Base-by-base conservation (phyloP, 2,329 filamentous ascomycete species). In the Aspergillus tubingensis region DNA sequence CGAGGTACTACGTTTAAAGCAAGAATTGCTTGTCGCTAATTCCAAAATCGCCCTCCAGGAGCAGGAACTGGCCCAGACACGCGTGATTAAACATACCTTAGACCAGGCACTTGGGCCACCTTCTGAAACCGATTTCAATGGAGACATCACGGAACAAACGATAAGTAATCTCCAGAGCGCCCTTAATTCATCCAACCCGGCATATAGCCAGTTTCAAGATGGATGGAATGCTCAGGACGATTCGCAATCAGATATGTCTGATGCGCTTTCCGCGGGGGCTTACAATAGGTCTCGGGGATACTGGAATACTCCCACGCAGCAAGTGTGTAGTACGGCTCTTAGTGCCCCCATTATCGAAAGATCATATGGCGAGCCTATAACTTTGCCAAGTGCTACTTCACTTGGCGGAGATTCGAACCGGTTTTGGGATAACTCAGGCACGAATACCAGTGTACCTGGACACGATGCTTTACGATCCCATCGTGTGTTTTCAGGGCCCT, bases 11-110 rank as follows among this genome's bases (percentile, higher is more conserved):
- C 82, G 81, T 63, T 76, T 88, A 60, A 84, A 83, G 71, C 79
- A 82, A 66, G 83, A 88, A 68, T 77, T 88, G 19, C 77, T 82
- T 59, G 80, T 79, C 58, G 84, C 85, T 30, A 84, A 82, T 63
- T 82, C 83, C 59, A 82, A 83, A 65, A 83, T 88, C 69, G 82
- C 82, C 58, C 77, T 84, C 60, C 86, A 87, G 74, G 84, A 86
- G 62, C 81, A 86, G 62, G 85, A 88, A 72, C 77, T 87, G 60
- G 83, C 84, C 53, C 84, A 86, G 68, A 84, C 81, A 11, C 83
- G 84, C 44, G 82, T 86, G 53, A 84, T 85, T 59, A 85, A 85
- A 68, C 83, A 86, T 66, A 87, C 85, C 19, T 77, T 88, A 65
- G 84, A 87, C 61, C 84, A 87, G 67, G 80, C 81, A 55, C 78